Evolutionary conservation across 2,329 filamentous ascomycete genomes (phyloP), one percentile per base, ranked within the genome.

Genomic region (Aureobasidium sp.): DNA sequence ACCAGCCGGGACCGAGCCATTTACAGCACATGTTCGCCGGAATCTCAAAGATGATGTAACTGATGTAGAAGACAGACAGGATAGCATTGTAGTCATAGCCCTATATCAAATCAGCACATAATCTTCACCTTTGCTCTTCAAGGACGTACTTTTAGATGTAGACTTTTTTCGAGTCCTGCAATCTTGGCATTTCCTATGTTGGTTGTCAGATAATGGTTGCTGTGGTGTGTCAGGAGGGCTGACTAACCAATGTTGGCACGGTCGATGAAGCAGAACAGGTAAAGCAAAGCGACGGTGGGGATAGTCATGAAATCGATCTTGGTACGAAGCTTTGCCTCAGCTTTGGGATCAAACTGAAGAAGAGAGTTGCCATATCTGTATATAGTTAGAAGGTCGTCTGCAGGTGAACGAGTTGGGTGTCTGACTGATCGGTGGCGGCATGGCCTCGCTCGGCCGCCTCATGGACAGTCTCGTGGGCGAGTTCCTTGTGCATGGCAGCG

Each of bases 221-320:
- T 35, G 17, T 32, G n/a, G n/a, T 14, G 4, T 22, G 12, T 19
- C n/a, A 22, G 1, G 32, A 19, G 12, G 24, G 14, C 17, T 11
- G 19, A 25, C 42, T 24, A 35, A 83, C 83, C 84, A 32, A 88
- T 84, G 57, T 87, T 88, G 21, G 84, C 81, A n/a, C 84, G 76
- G 60, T 87, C 84, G 58, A 87, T 86, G 67, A 86, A 87, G 68
- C 83, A 86, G 61, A 87, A 86, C 0, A 87, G 74, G 60, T 87
- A 88, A 3, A 88, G 69, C 0, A 86, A 54, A 0, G 83, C 70
- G 0, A 86, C 82, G 0, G 80, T 85, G 0, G 85, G 84, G 0
- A 87, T 72, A 39, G 86, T 78, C 60, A 73, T 78, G 5, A 85
- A 59, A 60, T 88, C 84, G 42, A 87, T 81, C 65, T 87, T 87